Evolutionary conservation across 805 yeast genomes (phyloP).

Genomic region (Scheffersomyces coipomensis): DNA sequence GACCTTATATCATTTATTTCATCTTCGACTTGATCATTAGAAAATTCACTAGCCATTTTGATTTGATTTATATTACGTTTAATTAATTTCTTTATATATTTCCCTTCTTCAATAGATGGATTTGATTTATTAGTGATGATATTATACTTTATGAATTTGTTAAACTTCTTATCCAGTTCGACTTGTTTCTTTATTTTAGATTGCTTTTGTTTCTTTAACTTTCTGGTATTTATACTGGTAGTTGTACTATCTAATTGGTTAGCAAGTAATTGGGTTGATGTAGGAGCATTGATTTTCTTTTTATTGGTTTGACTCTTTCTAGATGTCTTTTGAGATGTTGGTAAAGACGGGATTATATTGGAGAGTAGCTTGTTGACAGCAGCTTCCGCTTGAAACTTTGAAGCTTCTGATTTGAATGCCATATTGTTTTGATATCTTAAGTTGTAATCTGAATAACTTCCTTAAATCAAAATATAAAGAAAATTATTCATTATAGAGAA

Average conservation of each 20-base stretch:
- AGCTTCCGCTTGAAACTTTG: conserved; percentile 33
- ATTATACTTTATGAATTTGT: conserved; percentile 35
- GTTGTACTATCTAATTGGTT: conserved; percentile 13
- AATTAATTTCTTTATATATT: conserved; percentile 37
- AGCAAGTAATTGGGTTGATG: conserved; percentile 18
- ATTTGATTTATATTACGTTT: conserved; percentile 34
- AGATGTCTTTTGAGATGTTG: neutral
- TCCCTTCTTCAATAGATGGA: conserved; percentile 30
- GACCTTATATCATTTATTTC: conserved; percentile 23
- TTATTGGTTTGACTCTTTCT: conserved; percentile 1
- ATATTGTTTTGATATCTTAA: conserved; percentile 7
- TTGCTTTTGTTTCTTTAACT: conserved; percentile 19
- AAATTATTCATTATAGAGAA: neutral
- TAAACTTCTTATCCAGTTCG: conserved; percentile 29
- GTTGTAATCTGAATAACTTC: neutral
- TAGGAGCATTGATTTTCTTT: conserved; percentile 2
- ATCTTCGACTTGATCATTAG: conserved; percentile 25
- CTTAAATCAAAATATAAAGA: neutral
- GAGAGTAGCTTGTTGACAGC: conserved; percentile 40
- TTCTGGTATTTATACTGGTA: conserved; percentile 14
- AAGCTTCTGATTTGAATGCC: conserved; percentile 23
- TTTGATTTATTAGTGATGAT: conserved; percentile 32
- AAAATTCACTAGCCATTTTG: conserved; percentile 25
- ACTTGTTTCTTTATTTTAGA: conserved; percentile 24
- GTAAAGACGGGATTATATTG: conserved; percentile 10